Evolutionary conservation across 1,284 basidiomycete species (phyloP).

Genomic region (Ustilago tritici): DNA sequence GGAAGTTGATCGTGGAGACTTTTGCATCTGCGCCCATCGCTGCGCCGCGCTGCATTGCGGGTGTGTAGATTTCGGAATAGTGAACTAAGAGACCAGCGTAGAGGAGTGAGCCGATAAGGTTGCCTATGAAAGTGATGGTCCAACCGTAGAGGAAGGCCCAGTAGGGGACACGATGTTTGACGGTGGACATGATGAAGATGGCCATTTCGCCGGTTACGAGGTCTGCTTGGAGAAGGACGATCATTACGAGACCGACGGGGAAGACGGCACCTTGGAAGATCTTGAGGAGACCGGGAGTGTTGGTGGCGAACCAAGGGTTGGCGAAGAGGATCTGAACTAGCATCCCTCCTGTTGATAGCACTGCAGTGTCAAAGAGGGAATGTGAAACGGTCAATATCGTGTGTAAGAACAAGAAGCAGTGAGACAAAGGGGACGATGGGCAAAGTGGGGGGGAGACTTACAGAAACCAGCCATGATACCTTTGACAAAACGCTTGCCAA

Average conservation of each 20-base stretch:
- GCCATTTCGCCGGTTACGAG: conserved; percentile 61
- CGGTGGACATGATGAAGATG: conserved; percentile 57
- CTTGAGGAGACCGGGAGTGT: conserved; percentile 58
- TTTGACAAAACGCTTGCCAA: conserved; percentile 55
- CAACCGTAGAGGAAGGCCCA: conserved; percentile 66
- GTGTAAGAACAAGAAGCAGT: not conserved
- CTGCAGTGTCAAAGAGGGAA: conserved; percentile 5
- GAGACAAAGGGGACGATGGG: not conserved
- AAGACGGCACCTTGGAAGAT: conserved; percentile 55
- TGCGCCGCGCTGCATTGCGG: conserved; percentile 42
- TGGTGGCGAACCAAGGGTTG: conserved; percentile 57
- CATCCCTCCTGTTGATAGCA: conserved; percentile 57
- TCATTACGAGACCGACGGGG: conserved; percentile 62
- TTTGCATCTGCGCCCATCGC: conserved; percentile 43
- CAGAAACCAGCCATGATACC: conserved; percentile 57
- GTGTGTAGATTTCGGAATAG: conserved; percentile 49
- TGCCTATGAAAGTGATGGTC: conserved; percentile 77
- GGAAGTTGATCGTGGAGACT: conserved; percentile 48
- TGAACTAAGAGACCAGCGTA: conserved; percentile 76
- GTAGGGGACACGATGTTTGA: conserved; percentile 54
- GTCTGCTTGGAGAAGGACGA: conserved; percentile 59
- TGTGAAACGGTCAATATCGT: not conserved
- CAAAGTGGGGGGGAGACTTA: conserved; percentile 11
- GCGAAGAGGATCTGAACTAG: conserved; percentile 58
- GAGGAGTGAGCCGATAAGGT: conserved; percentile 79